Evolutionary conservation across 2,329 filamentous ascomycete genomes (phyloP).

Genomic region (Arachnopeziza araneosa): DNA sequence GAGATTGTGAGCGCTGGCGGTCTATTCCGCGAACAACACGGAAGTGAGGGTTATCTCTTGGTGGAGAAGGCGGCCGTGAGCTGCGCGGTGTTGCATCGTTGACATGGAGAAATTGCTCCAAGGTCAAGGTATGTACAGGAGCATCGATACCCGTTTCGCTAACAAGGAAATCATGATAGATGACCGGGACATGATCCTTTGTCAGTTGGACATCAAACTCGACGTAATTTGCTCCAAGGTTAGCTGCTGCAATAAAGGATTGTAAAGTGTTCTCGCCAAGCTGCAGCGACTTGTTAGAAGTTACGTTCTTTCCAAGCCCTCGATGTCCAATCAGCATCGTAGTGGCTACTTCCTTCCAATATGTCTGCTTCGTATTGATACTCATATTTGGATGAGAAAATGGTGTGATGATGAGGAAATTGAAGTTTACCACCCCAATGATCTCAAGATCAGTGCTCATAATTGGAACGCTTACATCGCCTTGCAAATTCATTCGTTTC

Average conservation of each 20-base stretch:
- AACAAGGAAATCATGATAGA: conserved; percentile 97
- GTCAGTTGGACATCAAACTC: conserved; percentile 91
- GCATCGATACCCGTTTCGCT: conserved; percentile 97
- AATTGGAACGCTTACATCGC: conserved; percentile 88
- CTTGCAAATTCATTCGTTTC: conserved; percentile 86
- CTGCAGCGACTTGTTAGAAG: conserved; percentile 79
- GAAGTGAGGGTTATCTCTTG: conserved; percentile 21
- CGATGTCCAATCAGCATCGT: conserved; percentile 74
- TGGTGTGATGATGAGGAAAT: conserved; percentile 90
- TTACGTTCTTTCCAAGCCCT: conserved; percentile 84
- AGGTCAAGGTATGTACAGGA: conserved; percentile 86
- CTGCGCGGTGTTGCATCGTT: conserved; percentile 42
- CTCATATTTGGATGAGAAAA: conserved; percentile 94
- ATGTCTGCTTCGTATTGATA: conserved; percentile 83
- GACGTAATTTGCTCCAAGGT: conserved; percentile 74
- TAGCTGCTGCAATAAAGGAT: conserved; percentile 94
- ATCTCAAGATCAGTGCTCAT: conserved; percentile 76
- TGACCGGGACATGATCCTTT: conserved; percentile 97
- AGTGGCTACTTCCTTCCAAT: conserved; percentile 88
- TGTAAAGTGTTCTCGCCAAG: conserved; percentile 93
- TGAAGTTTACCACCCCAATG: conserved; percentile 94
- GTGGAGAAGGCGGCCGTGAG: conserved; percentile 43
- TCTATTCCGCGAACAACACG: conserved; percentile 23
- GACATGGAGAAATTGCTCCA: conserved; percentile 93
- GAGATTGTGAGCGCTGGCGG: conserved; percentile 31